Evolutionary conservation across 495 filamentous ascomycete species (phyloP), one percentile per base, ranked within the genome.

Genomic region (Letharia columbiana): DNA sequence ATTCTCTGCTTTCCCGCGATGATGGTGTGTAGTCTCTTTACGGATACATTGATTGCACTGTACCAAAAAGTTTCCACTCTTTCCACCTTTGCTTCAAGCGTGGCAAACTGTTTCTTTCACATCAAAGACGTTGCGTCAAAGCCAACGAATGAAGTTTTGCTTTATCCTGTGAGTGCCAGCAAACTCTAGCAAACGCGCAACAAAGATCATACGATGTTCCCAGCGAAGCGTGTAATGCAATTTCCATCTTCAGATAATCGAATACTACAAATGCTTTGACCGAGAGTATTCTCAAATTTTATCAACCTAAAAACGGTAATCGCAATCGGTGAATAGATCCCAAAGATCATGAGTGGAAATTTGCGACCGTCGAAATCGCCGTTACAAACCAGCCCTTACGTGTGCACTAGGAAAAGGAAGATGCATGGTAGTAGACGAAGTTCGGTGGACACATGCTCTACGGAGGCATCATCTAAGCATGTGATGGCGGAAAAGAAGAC

Each of bases 61-160:
- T 9, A 4, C 33, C 54, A 35, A 56, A 13, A 35, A 37, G 33
- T 57, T 57, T 57, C 33, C 33, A 57, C 15, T 10, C 20, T 47
- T 47, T 57, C 33, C 33, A 57, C 15, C 20, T 37, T 47, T 47
- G 15, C 33, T 57, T 15, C 33, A n/a, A 57, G 54, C 54, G 54
- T 57, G 33, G 54, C 54, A 57, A 57, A 57, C 17, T 57, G 28
- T 57, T 37, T 20, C 54, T 37, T 57, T 57, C 54, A 37, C 54
- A 37, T 57, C 37, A 57, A 37, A 35, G 54, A 7, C 31, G 31
- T 8, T 37, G 33, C 54, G 9, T 37, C 33, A 57, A 20, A 37
- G 13, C 33, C 15, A 2, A 37, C 54, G 31, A 57, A 20, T 18
- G 5, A 37, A 17, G 54, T 37, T 37, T 37, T 57, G 54, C 31